These are phyloP conservation scores for Raddia guianensis DNA, from an alignment of 176 grass and related monocot species.

Conservation along the genomic window DNA sequence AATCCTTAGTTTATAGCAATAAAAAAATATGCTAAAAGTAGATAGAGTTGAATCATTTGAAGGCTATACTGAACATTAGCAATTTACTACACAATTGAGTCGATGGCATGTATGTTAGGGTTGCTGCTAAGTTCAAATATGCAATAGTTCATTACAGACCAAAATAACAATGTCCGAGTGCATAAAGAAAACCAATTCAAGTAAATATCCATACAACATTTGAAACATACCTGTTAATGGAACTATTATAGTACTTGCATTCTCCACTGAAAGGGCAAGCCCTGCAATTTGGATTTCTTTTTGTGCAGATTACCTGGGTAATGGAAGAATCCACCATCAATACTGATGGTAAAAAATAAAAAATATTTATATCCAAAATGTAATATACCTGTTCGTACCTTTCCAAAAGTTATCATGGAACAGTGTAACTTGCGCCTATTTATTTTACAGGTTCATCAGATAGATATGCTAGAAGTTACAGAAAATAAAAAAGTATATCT, in stretches of 20 bases:
- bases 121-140: conserved; percentile 9
- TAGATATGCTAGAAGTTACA: conserved; percentile 18
- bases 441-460: conserved; percentile 40
- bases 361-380: conserved; percentile 13
- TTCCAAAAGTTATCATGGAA: conserved; percentile 68
- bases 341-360: no score
- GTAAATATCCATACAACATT: conserved; percentile 18
- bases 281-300: conserved; percentile 52
- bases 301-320: conserved; percentile 54
- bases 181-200: conserved; percentile 21
- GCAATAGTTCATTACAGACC: neutral
- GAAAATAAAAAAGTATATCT: neutral
- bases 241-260: conserved; percentile 52
- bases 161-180: conserved; percentile 17
- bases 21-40: neutral
- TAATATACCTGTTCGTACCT: conserved; percentile 42
- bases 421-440: conserved; percentile 63
- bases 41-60: neutral
- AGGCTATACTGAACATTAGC: neutral
- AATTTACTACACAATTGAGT: neutral
- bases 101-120: neutral
- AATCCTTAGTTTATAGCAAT: conserved; percentile 17
- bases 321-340: conserved; percentile 29
- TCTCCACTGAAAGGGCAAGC: conserved; percentile 49
- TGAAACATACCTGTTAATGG: conserved; percentile 45